These are phyloP conservation scores for Tylopilus orsonianus DNA, from an alignment of 1,284 basidiomycete genomes.

Conservation along the genomic window DNA sequence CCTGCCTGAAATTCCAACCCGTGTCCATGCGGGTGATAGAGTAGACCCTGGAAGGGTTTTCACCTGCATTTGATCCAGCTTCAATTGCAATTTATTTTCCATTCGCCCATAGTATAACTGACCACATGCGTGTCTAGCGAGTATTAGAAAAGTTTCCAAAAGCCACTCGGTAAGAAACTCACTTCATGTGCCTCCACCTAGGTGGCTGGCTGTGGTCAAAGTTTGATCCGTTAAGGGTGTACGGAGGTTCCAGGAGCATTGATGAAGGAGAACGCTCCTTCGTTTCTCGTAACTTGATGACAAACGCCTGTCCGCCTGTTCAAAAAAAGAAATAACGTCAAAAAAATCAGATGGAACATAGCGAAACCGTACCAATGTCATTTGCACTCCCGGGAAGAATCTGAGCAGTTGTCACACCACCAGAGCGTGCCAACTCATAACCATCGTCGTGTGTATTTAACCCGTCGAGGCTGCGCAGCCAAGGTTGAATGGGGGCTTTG, in stretches of 20 bases:
- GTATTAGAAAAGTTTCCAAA: background rate
- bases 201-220: conserved; percentile 28
- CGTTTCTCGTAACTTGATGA: conserved; percentile 65
- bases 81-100: background rate
- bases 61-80: conserved; percentile 15
- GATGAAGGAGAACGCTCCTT: conserved; percentile 55
- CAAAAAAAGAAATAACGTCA: background rate
- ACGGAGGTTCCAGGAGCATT: conserved; percentile 66
- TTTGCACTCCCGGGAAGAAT: conserved; percentile 54
- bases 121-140: conserved; percentile 59
- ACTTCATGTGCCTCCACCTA: conserved; percentile 67
- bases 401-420: conserved; percentile 54
- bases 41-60: conserved; percentile 29
- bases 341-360: too few relatives aligned
- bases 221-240: conserved; percentile 39
- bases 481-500: conserved; percentile 60
- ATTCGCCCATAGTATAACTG: conserved; percentile 37
- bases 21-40: conserved; percentile 58
- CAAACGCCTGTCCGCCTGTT: conserved; percentile 66
- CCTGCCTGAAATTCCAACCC: conserved; percentile 60
- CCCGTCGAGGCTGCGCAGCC: conserved; percentile 50
- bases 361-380: conserved; percentile 50
- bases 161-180: conserved; percentile 6
- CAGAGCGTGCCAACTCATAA: conserved; percentile 49
- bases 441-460: conserved; percentile 53